phyloP scores from a whole-genome alignment of 1,284 basidiomycete species.

The Cystobasidiaceae sp. region DNA sequence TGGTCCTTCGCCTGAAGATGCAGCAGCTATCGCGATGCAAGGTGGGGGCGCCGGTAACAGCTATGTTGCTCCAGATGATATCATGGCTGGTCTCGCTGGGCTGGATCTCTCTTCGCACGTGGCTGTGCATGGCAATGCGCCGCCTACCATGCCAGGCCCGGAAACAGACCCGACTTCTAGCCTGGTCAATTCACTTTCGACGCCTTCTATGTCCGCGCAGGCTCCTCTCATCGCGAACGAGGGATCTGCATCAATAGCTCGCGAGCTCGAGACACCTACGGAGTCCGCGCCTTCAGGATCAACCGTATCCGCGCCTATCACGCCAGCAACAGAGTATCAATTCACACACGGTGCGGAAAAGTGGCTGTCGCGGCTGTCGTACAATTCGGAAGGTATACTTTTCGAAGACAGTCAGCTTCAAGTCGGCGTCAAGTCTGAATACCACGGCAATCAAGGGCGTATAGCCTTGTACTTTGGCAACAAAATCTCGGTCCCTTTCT shows the following conservation, averaged over 20 bases:
- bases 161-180: conserved; percentile 14
- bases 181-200: background rate
- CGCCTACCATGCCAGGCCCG: conserved; percentile 7
- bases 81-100: conserved; percentile 72
- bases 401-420: conserved; percentile 95
- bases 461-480: conserved; percentile 93
- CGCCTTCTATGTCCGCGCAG: background rate
- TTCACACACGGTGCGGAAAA: conserved; percentile 49
- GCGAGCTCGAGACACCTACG: no score
- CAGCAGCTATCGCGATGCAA: background rate
- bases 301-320: conserved; percentile 4
- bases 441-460: conserved; percentile 85
- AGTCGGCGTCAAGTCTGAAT: conserved; percentile 92
- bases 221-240: conserved; percentile 17
- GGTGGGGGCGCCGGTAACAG: conserved; percentile 11
- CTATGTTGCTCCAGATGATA: conserved; percentile 51
- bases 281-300: conserved; percentile 52
- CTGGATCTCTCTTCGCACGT: conserved; percentile 61
- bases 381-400: conserved; percentile 76
- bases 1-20: conserved; percentile 17
- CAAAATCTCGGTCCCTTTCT: conserved; percentile 74
- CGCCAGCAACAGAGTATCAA: conserved; percentile 33
- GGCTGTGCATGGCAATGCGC: conserved; percentile 2
- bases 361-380: conserved; percentile 82
- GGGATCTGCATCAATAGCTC: background rate